Evolutionary conservation across 1,284 basidiomycete species (phyloP).

Genomic region (Apiotrichum veenhuisii): DNA sequence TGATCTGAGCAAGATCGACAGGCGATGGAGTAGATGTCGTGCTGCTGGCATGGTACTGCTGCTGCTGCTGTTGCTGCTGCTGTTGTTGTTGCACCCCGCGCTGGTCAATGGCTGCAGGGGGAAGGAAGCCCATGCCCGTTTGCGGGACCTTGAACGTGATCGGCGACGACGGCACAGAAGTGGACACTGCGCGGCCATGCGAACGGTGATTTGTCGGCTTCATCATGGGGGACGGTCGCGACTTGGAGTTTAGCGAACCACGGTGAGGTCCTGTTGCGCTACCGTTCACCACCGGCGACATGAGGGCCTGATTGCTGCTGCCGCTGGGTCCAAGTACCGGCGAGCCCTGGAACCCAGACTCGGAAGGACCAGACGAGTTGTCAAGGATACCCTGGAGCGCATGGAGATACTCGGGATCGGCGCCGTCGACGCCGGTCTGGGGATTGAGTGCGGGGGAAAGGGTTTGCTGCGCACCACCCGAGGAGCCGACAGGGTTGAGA

Average conservation of each 20-base stretch:
- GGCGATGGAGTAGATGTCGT: conserved; percentile 63
- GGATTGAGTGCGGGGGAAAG: conserved; percentile 44
- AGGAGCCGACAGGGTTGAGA: conserved; percentile 42
- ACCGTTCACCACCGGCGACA: conserved; percentile 9
- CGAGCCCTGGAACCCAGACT: conserved; percentile 11
- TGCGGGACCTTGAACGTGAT: conserved; percentile 22
- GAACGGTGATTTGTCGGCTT: conserved; percentile 43
- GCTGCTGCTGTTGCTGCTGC: conserved; percentile 14
- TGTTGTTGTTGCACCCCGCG: conserved; percentile 23
- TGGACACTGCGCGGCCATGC: conserved; percentile 18
- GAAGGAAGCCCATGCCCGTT: conserved; percentile 29
- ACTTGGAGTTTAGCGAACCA: conserved; percentile 32
- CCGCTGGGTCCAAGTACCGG: conserved; percentile 11
- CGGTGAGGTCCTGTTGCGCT: conserved; percentile 40
- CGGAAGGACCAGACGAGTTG: neutral
- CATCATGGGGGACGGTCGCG: conserved; percentile 48
- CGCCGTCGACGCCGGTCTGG: conserved; percentile 31
- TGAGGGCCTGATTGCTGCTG: conserved; percentile 5
- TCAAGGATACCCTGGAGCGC: conserved; percentile 38
- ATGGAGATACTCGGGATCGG: conserved; percentile 41
- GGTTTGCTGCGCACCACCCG: conserved; percentile 46
- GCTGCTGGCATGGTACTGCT: conserved; percentile 20
- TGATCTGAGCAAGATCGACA: conserved; percentile 62
- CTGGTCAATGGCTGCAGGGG: conserved; percentile 40
- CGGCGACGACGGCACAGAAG: conserved; percentile 30